Evolutionary conservation across 306 rosid species (phyloP).

Genomic region (Malus domestica): DNA sequence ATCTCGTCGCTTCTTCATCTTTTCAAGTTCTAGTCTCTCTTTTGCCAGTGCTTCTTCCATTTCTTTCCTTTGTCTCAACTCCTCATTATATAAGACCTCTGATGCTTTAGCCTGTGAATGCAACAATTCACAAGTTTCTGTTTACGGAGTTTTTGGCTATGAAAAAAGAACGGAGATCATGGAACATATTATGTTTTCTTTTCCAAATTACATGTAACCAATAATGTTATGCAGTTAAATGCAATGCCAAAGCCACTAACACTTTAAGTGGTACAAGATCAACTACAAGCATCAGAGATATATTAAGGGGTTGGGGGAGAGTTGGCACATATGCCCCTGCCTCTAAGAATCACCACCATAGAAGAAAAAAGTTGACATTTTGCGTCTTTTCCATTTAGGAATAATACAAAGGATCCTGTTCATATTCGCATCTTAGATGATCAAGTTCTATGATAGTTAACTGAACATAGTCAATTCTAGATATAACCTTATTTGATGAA

Average conservation of each 20-base stretch:
- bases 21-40: slow-evolving; percentile 40
- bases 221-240: slow-evolving; percentile 1
- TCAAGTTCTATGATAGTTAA: neutral
- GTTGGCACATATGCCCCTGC: neutral
- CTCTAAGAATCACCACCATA: neutral
- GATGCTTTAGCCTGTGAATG: slow-evolving; percentile 47
- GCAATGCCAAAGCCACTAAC: neutral
- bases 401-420: neutral
- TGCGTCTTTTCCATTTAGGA: neutral
- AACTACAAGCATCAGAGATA: neutral
- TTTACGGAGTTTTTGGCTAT: neutral
- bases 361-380: neutral
- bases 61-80: slow-evolving; percentile 55
- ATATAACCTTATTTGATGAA: neutral
- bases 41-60: slow-evolving; percentile 46
- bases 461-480: neutral
- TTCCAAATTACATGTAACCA: neutral
- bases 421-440: neutral
- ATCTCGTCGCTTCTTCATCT: slow-evolving; percentile 35
- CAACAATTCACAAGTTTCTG: neutral
- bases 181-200: neutral
- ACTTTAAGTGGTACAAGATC: neutral
- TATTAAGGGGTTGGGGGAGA: neutral
- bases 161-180: neutral
- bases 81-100: slow-evolving; percentile 37